Conservation (phyloP, 2,329 filamentous ascomycete species). For the Alternaria dauci region DNA sequence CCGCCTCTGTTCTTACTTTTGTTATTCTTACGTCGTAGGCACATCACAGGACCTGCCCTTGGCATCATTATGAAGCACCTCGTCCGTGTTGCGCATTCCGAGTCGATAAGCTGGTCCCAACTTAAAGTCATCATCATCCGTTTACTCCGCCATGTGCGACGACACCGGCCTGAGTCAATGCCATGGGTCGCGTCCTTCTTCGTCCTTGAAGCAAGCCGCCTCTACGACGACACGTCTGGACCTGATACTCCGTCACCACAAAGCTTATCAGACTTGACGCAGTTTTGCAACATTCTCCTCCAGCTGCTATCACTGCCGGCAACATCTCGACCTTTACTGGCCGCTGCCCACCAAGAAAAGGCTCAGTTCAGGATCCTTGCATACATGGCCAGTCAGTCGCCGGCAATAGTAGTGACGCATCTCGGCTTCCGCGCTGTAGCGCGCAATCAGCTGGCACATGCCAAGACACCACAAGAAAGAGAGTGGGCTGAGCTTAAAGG, state of each 20-base stretch:
- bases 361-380: constrained; percentile 66
- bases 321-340: constrained; percentile 59
- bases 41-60: constrained; percentile 32
- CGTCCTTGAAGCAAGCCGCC: constrained; percentile 30
- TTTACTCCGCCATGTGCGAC: constrained; percentile 43
- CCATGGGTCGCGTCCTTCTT: constrained; percentile 44
- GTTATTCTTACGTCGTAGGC: constrained; percentile 43
- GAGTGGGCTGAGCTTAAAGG: constrained; percentile 68
- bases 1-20: constrained; percentile 45
- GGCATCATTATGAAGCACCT: constrained; percentile 37
- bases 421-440: constrained; percentile 66
- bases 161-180: constrained; percentile 41
- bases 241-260: constrained; percentile 5
- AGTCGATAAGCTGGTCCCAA: constrained; percentile 30
- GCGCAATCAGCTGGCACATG: constrained; percentile 65
- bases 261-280: constrained; percentile 39
- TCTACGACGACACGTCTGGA: constrained; percentile 14
- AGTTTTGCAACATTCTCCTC: constrained; percentile 60
- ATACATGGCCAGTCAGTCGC: constrained; percentile 64
- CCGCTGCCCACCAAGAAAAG: constrained; percentile 60
- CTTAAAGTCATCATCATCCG: constrained; percentile 38
- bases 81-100: constrained; percentile 20
- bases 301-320: constrained; percentile 59
- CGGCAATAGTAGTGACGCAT: constrained; percentile 64
- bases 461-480: constrained; percentile 64